phyloP scores from a whole-genome alignment of 345 rosid genomes.

The Gossypium herbaceum region DNA sequence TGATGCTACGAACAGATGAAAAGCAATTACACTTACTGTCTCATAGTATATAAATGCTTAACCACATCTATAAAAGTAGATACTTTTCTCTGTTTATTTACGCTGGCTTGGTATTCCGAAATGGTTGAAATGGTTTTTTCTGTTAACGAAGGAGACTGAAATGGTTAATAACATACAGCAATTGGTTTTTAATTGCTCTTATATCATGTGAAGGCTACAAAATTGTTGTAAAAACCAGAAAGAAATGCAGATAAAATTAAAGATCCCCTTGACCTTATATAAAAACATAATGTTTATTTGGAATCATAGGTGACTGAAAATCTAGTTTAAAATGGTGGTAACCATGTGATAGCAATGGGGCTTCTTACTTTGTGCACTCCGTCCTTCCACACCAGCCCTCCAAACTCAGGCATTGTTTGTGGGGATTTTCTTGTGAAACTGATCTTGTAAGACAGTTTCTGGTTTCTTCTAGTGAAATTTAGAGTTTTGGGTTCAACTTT shows the following conservation, averaged over 20 bases:
- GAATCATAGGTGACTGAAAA: conserved; percentile 10
- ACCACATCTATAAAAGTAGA: not conserved
- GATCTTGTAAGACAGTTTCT: conserved; percentile 66
- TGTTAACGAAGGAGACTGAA: too few species aligned
- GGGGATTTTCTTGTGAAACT: conserved; percentile 47
- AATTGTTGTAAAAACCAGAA: not conserved
- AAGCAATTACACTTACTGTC: not conserved
- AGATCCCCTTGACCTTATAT: not conserved
- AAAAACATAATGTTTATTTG: not conserved
- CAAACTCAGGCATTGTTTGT: conserved; percentile 64
- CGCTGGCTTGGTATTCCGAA: too few species aligned
- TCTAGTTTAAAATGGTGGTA: conserved; percentile 38
- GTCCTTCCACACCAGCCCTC: conserved; percentile 79
- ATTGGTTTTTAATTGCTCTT: not conserved
- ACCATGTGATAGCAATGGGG: conserved; percentile 66
- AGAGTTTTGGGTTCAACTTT: conserved; percentile 54
- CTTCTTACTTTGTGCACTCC: conserved; percentile 79
- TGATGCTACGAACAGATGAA: not conserved
- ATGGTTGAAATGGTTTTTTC: not conserved
- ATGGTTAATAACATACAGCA: too few species aligned
- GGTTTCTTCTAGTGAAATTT: conserved; percentile 56
- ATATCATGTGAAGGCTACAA: not conserved
- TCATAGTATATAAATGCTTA: too few species aligned
- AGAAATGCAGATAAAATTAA: not conserved
- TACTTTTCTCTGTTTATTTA: not conserved